A percentile compares a stretch with the other conserved stretches of the same genome.
phyloP scores from a whole-genome alignment of 805 yeast genomes.

The Spathaspora hagerdaliae region DNA sequence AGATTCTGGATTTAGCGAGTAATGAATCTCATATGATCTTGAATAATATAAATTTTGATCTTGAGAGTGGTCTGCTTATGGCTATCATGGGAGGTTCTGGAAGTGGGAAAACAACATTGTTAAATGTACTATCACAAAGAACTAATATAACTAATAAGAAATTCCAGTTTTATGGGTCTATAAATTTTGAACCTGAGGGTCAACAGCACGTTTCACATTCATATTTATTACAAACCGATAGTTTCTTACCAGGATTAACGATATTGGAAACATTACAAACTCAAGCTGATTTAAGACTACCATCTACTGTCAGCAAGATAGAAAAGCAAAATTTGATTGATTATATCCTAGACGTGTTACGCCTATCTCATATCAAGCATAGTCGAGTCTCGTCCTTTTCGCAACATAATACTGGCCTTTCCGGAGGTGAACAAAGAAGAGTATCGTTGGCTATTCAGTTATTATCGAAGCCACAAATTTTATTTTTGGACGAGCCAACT shows the following conservation, averaged over 20 bases:
- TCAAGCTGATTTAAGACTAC: slow-evolving; percentile 70
- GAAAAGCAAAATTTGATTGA: slow-evolving; percentile 51
- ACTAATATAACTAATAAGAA: slow-evolving; percentile 37
- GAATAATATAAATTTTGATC: slow-evolving; percentile 51
- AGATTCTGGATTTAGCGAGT: neutral
- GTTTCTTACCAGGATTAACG: slow-evolving; percentile 65
- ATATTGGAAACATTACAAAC: slow-evolving; percentile 65
- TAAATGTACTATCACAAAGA: slow-evolving; percentile 61
- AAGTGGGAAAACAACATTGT: slow-evolving; percentile 77
- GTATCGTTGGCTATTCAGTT: slow-evolving; percentile 76
- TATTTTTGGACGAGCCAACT: slow-evolving; percentile 85
- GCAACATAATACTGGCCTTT: slow-evolving; percentile 52
- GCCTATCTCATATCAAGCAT: slow-evolving; percentile 59
- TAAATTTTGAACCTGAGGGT: slow-evolving; percentile 23
- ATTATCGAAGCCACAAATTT: slow-evolving; percentile 67
- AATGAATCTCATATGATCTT: slow-evolving; percentile 16
- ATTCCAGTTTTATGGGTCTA: slow-evolving; percentile 39
- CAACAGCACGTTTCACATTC: slow-evolving; percentile 37
- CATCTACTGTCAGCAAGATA: slow-evolving; percentile 36
- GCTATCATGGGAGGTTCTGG: slow-evolving; percentile 90
- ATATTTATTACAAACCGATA: slow-evolving; percentile 74
- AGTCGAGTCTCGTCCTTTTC: slow-evolving; percentile 50
- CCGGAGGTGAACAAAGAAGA: slow-evolving; percentile 84
- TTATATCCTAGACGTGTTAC: slow-evolving; percentile 59
- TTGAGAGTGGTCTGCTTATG: slow-evolving; percentile 58